Evolutionary conservation across 805 yeast genomes (phyloP), one percentile per base, ranked within the genome.

Genomic region (Pichia gijzeniarum): DNA sequence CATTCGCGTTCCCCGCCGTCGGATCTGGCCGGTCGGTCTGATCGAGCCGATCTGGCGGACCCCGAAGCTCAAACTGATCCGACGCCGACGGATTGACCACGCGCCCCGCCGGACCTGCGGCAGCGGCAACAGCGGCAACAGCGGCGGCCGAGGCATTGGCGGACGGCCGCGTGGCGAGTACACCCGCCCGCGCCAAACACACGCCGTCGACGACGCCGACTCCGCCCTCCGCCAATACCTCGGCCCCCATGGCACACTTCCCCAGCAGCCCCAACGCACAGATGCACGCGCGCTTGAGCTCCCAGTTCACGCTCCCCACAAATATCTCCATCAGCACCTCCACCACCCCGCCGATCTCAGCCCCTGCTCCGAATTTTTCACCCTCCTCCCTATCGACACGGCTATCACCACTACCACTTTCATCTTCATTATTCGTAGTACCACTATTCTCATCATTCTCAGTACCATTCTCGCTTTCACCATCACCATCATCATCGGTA

Each of bases 241-340:
- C 37, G 3, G n/a, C n/a, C 25, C 37, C 37, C 25, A 34, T 17
- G 14, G 20, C 38, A 14, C 38, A 35, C 10, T 19, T 17, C 27
- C 21, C 38, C 38, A 35, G 14, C 25, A 35, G n/a, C 3, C n/a
- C 5, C 38, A 35, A 7, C 28, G 28, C 28, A 25, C 10, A 25
- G 9, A 25, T 10, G 10, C 28, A 25, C 28, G 9, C 28, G 10
- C 28, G 9, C 10, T 25, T 25, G 9, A 25, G 28, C 32, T 38
- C 32, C 27, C 30, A 22, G 41, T 16, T n/a, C 41, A 16, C 41
- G 41, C 18, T 25, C 16, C 17, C 32, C 27, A 12, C 41, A 38
- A 38, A 38, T 16, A 22, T 20, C 25, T 22, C n/a, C 42, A 37
- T n/a, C 32, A 19, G n/a, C 21, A 17, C 34, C 41, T 38, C 21